Conservation (phyloP, 495 filamentous ascomycete species). For the Friedmanniomyces simplex region DNA sequence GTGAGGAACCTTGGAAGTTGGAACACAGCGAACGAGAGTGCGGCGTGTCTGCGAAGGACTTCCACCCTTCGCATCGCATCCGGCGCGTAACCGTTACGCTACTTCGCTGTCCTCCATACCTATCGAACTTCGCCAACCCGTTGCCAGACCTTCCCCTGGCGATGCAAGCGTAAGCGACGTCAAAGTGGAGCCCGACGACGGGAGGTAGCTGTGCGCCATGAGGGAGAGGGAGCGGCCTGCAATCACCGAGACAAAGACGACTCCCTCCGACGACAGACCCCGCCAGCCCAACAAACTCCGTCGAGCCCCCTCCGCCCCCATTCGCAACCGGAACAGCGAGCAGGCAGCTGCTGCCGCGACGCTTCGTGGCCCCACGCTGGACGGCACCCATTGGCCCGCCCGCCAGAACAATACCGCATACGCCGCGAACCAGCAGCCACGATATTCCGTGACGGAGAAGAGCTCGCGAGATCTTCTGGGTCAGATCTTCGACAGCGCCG, state of each 20-base stretch:
- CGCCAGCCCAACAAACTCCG: slow-evolving; percentile 1
- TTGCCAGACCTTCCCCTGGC: too few relatives aligned
- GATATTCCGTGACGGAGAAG: slow-evolving; percentile 17
- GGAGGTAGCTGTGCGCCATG: background rate
- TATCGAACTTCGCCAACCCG: too few relatives aligned
- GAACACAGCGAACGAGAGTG: too few relatives aligned
- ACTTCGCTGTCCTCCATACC: background rate
- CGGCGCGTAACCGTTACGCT: too few relatives aligned
- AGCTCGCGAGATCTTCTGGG: slow-evolving; percentile 19
- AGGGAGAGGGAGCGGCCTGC: background rate
- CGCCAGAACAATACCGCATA: background rate
- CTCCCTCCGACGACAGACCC: background rate
- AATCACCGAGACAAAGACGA: background rate
- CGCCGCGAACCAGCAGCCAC: slow-evolving; percentile 6
- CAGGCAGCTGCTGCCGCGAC: background rate
- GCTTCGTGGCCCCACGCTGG: background rate
- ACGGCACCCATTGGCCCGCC: background rate
- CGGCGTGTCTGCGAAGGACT: too few relatives aligned
- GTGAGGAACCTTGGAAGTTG: too few relatives aligned
- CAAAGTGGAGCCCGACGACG: background rate
- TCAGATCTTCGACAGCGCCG: slow-evolving; percentile 19
- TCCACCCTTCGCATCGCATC: too few relatives aligned
- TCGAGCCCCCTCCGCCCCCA: slow-evolving; percentile 2
- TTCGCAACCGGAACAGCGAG: slow-evolving; percentile 4
- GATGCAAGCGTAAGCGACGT: background rate